These are phyloP conservation scores for Scheffersomyces titani DNA, from an alignment of 1,139 yeast species.

Conservation along the genomic window DNA sequence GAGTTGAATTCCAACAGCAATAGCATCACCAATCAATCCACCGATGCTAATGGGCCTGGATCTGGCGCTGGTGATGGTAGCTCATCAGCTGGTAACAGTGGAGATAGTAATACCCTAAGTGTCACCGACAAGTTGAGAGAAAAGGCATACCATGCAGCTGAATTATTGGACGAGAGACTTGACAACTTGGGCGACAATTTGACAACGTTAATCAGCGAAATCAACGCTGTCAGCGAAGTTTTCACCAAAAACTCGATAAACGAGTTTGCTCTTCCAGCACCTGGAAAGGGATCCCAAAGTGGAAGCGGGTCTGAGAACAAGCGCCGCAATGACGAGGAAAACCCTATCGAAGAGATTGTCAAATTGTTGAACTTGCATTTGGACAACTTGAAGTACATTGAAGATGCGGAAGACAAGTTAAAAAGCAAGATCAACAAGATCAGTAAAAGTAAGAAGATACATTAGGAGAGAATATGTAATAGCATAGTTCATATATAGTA, in stretches of 20 bases:
- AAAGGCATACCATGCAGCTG: constrained; percentile 87
- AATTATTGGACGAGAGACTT: constrained; percentile 77
- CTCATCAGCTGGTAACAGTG: constrained; percentile 4
- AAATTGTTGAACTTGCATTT: constrained; percentile 84
- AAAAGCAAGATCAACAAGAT: constrained; percentile 61
- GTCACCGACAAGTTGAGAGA: constrained; percentile 84
- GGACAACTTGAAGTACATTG: constrained; percentile 87
- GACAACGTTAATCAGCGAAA: constrained; percentile 75
- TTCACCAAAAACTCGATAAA: constrained; percentile 59
- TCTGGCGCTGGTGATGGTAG: constrained; percentile 10
- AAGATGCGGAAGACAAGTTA: constrained; percentile 65
- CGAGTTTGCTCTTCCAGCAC: constrained; percentile 17
- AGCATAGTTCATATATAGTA: not conserved
- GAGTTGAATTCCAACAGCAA: constrained; percentile 25
- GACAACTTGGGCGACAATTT: constrained; percentile 77
- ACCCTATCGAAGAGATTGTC: constrained; percentile 67
- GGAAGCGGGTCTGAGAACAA: constrained; percentile 8
- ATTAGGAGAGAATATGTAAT: constrained; percentile 1
- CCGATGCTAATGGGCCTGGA: constrained; percentile 8
- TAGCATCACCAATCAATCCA: constrained; percentile 5
- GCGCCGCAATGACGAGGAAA: constrained; percentile 26
- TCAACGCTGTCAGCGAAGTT: constrained; percentile 82
- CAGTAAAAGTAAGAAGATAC: constrained; percentile 14
- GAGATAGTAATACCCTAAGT: constrained; percentile 25
- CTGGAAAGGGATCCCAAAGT: constrained; percentile 12